phyloP scores from a whole-genome alignment of 805 yeast species.

The Teunomyces kruisii region DNA sequence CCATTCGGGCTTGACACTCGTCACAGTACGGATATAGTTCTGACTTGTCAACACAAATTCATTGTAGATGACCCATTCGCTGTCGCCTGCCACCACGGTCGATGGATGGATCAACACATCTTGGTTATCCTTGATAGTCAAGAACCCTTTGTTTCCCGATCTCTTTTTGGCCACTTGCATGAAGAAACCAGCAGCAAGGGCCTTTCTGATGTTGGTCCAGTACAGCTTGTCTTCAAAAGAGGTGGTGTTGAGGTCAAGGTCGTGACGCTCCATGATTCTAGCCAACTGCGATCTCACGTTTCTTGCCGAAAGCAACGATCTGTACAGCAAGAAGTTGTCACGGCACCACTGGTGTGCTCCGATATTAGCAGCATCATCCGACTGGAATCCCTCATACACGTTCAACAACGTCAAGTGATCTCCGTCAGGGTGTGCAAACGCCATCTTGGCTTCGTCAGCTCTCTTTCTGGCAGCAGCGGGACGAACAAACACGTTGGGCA shows the following conservation, averaged over 20 bases:
- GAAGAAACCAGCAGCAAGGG: slow-evolving; percentile 89
- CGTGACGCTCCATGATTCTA: slow-evolving; percentile 79
- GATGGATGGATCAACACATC: slow-evolving; percentile 94
- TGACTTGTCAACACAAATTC: slow-evolving; percentile 93
- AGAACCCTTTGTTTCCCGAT: slow-evolving; percentile 72
- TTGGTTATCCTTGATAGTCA: slow-evolving; percentile 93
- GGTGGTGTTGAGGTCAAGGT: slow-evolving; percentile 69
- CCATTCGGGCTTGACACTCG: slow-evolving; percentile 91
- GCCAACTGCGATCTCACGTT: slow-evolving; percentile 82
- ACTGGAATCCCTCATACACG: slow-evolving; percentile 79
- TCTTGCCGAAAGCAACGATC: slow-evolving; percentile 84
- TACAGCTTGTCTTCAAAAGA: slow-evolving; percentile 58
- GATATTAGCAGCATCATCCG: slow-evolving; percentile 65
- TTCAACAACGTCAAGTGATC: slow-evolving; percentile 90
- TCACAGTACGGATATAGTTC: slow-evolving; percentile 92
- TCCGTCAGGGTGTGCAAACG: slow-evolving; percentile 91
- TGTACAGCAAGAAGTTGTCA: slow-evolving; percentile 78
- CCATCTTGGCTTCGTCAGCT: slow-evolving; percentile 87
- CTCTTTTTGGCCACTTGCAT: slow-evolving; percentile 97
- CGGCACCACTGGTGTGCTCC: slow-evolving; percentile 87
- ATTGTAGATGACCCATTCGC: slow-evolving; percentile 92
- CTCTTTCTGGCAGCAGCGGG: slow-evolving; percentile 84
- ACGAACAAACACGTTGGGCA: slow-evolving; percentile 91
- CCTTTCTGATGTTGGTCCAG: slow-evolving; percentile 78
- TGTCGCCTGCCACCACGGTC: slow-evolving; percentile 82